Evolutionary conservation across 1,284 basidiomycete species (phyloP), one percentile per base, ranked within the genome.

Genomic region (Apiotrichum sp.): DNA sequence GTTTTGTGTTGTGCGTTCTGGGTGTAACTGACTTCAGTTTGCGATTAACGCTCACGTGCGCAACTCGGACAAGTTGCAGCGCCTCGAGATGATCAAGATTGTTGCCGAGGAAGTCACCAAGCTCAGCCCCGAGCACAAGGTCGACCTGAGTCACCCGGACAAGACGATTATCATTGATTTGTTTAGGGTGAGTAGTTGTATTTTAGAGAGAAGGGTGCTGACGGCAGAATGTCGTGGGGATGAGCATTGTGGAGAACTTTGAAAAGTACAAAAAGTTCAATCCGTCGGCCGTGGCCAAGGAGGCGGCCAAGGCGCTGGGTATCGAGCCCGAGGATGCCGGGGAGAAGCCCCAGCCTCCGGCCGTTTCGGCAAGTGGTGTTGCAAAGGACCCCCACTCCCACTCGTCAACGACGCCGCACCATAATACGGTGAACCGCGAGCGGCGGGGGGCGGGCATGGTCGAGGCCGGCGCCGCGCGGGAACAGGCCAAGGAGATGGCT

Each of bases 261-360:
- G 67, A 67, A 13, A 53, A 61, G n/a, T 72, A 63, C 62, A 67
- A 66, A 38, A 69, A 69, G 56, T 69, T 73, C 52, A 67, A 67
- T 47, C 59, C 61, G 0, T 58, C 57, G 5, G 51, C 45, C 1
- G 53, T 63, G 9, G 65, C 65, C 13, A 57, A 60, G 29, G 50
- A 56, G 13, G 59, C 60, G 7, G 59, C 60, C 22, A 59, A 57
- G 46, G 58, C 53, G 14, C 22, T 47, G n/a, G 47, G 53, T 4
- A 34, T 36, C 14, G 48, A 52, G n/a, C 9, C 41, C 42, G 46
- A 51, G 11, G 33, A 29, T 2, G 53, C 36, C 4, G 47, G 6
- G 10, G 35, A 29, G 35, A 33, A 44, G 31, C 13, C 41, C 5
- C 16, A 16, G 32, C 16, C 38, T 7, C 32, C 39, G 6, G 33